Evolutionary conservation across 2,329 filamentous ascomycete species (phyloP), one percentile per base, ranked within the genome.

Genomic region (Zymoseptoria passerinii): DNA sequence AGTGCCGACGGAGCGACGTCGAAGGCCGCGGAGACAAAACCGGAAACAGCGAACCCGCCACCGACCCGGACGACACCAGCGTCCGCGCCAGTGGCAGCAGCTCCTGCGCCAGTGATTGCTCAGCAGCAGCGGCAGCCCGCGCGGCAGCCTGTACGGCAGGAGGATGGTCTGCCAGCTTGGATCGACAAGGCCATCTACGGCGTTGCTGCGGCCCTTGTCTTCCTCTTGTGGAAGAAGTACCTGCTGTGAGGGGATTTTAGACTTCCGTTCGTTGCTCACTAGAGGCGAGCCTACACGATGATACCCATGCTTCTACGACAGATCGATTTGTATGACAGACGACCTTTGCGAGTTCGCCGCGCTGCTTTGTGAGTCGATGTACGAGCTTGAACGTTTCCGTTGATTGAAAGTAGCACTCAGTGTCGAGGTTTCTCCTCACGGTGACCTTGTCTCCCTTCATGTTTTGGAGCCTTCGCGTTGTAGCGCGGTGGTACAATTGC

Each of bases 151-250:
- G 57, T 55, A 50, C 63, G 50, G 16, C 61, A 70, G 48, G 65
- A 78, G 55, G 79, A 82, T 28, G 82, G 77, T 1, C 81, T 89
- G 16, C 82, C 86, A 1, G 75, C 84, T 10, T 95, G 90, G 88
- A 79, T 96, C 18, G 92, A 96, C 72, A 83, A 89, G 62, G 82
- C 86, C 44, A 96, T 96, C 64, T 83, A 86, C 20, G 86, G 83
- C 6, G 74, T 96, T 18, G 77, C 89, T 0, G 79, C 89, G 13
- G 78, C 88, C 27, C 76, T 96, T 19, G 76, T 85, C 3, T 83
- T 89, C 20, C 83, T 95, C 77, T 76, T 96, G 62, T 54, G 72
- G 65, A 13, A 62, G 58, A 67, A 63, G 54, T 57, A 59, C 50
- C 29, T 63, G 35, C 50, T 63, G 8, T 64, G 52, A 52, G 28